These are phyloP conservation scores for Cyclotella distinguenda DNA, from an alignment of 108 stramenopile species.

Conservation along the genomic window DNA sequence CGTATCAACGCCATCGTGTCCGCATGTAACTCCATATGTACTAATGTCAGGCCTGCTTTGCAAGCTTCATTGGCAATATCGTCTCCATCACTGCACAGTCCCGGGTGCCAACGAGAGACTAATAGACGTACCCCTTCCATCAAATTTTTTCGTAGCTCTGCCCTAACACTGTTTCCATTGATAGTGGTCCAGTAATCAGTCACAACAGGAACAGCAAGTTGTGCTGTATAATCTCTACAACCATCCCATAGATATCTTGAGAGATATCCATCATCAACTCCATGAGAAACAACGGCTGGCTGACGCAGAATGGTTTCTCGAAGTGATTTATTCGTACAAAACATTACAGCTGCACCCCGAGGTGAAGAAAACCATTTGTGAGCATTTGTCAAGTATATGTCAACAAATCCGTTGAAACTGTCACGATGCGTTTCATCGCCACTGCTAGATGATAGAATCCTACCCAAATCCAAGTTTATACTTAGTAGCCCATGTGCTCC, in stretches of 20 bases:
- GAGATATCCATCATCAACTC: slow-evolving; percentile 62
- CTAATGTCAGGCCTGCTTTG: slow-evolving; percentile 41
- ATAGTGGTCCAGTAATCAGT: slow-evolving; percentile 52
- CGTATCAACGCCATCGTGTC: slow-evolving; percentile 71
- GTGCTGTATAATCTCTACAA: slow-evolving; percentile 67
- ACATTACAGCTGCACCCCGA: slow-evolving; percentile 60
- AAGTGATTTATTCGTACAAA: slow-evolving; percentile 45
- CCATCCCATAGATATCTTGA: slow-evolving; percentile 79
- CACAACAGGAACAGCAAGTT: slow-evolving; percentile 57
- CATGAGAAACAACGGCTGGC: slow-evolving; percentile 71
- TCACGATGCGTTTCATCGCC: not conserved
- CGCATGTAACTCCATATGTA: slow-evolving; percentile 48
- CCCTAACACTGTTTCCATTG: slow-evolving; percentile 20
- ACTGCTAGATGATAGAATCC: slow-evolving; percentile 1
- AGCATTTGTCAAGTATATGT: slow-evolving; percentile 66
- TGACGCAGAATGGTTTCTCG: slow-evolving; percentile 52
- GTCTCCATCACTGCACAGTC: slow-evolving; percentile 14
- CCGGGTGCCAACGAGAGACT: slow-evolving; percentile 54
- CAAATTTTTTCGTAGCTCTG: slow-evolving; percentile 37
- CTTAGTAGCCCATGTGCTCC: slow-evolving; percentile 74
- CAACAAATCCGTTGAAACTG: slow-evolving; percentile 22
- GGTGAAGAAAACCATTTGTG: slow-evolving; percentile 80
- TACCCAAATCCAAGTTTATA: slow-evolving; percentile 38
- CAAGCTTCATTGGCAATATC: slow-evolving; percentile 4
- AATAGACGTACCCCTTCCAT: slow-evolving; percentile 47